phyloP scores from a whole-genome alignment of 805 yeast species.

The Alloascoidea hylecoeti region DNA sequence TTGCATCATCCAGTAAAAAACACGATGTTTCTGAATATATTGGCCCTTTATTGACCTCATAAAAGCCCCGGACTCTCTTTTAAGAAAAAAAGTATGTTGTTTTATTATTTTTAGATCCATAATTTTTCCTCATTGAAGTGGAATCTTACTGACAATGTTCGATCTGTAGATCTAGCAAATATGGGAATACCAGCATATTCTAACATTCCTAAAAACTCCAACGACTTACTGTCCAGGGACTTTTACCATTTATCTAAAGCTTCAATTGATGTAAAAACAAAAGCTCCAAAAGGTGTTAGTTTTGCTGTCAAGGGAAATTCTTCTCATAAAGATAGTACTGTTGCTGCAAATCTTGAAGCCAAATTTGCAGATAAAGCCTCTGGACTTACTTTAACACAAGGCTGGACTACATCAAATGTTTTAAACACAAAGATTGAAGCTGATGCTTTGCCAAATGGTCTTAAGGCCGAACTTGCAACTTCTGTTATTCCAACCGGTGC shows the following conservation, averaged over 20 bases:
- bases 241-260: conserved; percentile 88
- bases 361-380: conserved; percentile 86
- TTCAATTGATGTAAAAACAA: conserved; percentile 77
- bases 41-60: not conserved
- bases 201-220: conserved; percentile 85
- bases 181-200: conserved; percentile 87
- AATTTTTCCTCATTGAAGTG: not conserved
- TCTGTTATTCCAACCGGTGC: conserved; percentile 70
- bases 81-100: not conserved
- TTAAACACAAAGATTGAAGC: conserved; percentile 88
- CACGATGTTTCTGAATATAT: not conserved
- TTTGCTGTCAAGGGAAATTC: conserved; percentile 90
- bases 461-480: conserved; percentile 85
- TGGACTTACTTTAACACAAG: conserved; percentile 90
- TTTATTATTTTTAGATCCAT: not conserved
- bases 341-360: conserved; percentile 83
- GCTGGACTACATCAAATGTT: conserved; percentile 92
- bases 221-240: conserved; percentile 73
- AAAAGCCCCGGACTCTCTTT: not conserved
- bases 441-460: conserved; percentile 88
- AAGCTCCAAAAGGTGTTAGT: conserved; percentile 92
- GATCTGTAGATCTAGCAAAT: conserved; percentile 8
- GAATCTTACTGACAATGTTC: not conserved
- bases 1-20: not conserved
- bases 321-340: conserved; percentile 61